Evolutionary conservation across 306 rosid species (phyloP).

Genomic region (Fagus sylvatica): DNA sequence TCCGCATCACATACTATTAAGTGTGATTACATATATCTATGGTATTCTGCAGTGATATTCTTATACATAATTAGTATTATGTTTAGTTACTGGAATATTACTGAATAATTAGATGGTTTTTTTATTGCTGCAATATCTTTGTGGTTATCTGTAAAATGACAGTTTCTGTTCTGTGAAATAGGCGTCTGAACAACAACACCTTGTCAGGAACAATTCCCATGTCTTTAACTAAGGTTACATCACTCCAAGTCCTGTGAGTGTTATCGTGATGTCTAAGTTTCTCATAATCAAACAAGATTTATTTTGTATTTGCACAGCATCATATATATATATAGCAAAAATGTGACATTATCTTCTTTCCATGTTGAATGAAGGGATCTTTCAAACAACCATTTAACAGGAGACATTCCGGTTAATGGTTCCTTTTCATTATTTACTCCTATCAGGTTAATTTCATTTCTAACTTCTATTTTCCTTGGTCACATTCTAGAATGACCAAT

Average conservation of each 20-base stretch:
- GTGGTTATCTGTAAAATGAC: slow-evolving; percentile 32
- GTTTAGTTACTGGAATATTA: not conserved
- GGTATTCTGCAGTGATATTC: not conserved
- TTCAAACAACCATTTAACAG: slow-evolving; percentile 64
- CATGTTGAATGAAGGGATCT: slow-evolving; percentile 71
- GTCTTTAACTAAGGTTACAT: slow-evolving; percentile 45
- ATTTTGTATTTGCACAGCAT: slow-evolving; percentile 10
- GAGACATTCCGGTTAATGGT: slow-evolving; percentile 69
- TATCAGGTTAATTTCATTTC: slow-evolving; percentile 61
- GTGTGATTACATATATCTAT: not conserved
- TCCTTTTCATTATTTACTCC: slow-evolving; percentile 88
- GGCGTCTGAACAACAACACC: slow-evolving; percentile 97
- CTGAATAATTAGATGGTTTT: slow-evolving; percentile 14
- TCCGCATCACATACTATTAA: not conserved
- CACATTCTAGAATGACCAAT: not conserved
- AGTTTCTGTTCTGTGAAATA: slow-evolving; percentile 38
- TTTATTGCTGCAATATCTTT: slow-evolving; percentile 16
- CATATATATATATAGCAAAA: not conserved
- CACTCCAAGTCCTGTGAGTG: slow-evolving; percentile 97
- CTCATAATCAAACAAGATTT: slow-evolving; percentile 6
- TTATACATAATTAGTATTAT: not conserved
- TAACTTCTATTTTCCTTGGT: not conserved
- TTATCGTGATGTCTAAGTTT: slow-evolving; percentile 15
- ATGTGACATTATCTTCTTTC: slow-evolving; percentile 28
- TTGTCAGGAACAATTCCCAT: slow-evolving; percentile 65